Evolutionary conservation across 2,329 filamentous ascomycete genomes (phyloP).

Genomic region (Aspergillus neotritici): DNA sequence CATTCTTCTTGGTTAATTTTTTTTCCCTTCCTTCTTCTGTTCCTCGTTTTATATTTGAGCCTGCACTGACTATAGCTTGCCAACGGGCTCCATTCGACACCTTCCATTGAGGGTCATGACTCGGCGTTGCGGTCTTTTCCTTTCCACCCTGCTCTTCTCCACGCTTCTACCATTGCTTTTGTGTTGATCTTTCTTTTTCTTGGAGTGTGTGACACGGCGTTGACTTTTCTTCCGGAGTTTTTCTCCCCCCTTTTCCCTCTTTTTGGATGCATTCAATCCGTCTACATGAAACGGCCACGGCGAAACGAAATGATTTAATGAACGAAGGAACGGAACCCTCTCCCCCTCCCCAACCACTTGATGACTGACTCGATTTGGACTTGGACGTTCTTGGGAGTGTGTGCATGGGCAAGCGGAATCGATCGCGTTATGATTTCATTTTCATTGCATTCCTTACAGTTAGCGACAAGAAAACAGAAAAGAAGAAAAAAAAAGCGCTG

Average conservation of each 20-base stretch:
- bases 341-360: constrained; percentile 11
- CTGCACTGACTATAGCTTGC: constrained; percentile 9
- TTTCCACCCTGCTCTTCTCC: too few relatives aligned
- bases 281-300: constrained; percentile 12
- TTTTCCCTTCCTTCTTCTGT: constrained; percentile 8
- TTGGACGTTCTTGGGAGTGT: constrained; percentile 7
- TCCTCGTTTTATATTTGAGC: constrained; percentile 8
- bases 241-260: constrained; percentile 11
- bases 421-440: constrained; percentile 7
- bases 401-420: constrained; percentile 8
- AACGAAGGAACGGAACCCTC: constrained; percentile 21
- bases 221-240: constrained; percentile 3
- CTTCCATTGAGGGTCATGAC: constrained; percentile 16
- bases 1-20: constrained; percentile 12
- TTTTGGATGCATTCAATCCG: constrained; percentile 17
- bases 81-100: not conserved
- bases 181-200: too few relatives aligned
- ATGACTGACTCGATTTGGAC: constrained; percentile 10
- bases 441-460: constrained; percentile 1
- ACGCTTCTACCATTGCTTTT: too few relatives aligned
- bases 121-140: constrained; percentile 11
- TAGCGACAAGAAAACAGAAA: too few relatives aligned
- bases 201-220: too few relatives aligned
- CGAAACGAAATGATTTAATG: constrained; percentile 24
- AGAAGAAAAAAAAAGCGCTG: constrained; percentile 1